phyloP scores from a whole-genome alignment of 148 eudicot genomes.

The Spergularia bocconei region DNA sequence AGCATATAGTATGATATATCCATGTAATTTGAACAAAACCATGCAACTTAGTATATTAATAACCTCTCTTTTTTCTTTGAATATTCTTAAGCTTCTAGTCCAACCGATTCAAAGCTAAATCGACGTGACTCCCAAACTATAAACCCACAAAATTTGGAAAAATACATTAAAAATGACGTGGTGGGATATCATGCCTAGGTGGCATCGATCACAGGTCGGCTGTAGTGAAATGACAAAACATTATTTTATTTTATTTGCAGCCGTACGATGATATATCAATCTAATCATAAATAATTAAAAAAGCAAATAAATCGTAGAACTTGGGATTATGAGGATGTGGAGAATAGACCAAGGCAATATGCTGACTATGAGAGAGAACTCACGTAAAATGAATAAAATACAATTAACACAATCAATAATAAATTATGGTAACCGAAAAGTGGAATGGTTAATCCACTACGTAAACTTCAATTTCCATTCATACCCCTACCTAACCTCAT shows the following conservation, averaged over 20 bases:
- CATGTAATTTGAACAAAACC: background rate
- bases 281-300: background rate
- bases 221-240: background rate
- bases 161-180: background rate
- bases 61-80: background rate
- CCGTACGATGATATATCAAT: constrained; percentile 16
- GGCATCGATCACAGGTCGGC: background rate
- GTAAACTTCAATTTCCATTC: background rate
- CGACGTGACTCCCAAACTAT: constrained; percentile 7
- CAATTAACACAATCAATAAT: too few species aligned
- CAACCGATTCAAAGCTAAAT: background rate
- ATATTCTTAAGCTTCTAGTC: background rate
- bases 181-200: constrained; percentile 1
- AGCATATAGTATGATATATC: too few species aligned
- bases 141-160: background rate
- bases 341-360: constrained; percentile 10
- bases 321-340: constrained; percentile 22
- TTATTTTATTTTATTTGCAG: background rate
- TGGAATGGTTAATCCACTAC: constrained; percentile 17
- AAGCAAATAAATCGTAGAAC: background rate
- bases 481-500: background rate
- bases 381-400: too few species aligned
- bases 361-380: background rate
- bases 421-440: background rate
- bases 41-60: background rate